phyloP scores from a whole-genome alignment of 2,329 filamentous ascomycete genomes.

The Calonectria pseudoreteaudii region DNA sequence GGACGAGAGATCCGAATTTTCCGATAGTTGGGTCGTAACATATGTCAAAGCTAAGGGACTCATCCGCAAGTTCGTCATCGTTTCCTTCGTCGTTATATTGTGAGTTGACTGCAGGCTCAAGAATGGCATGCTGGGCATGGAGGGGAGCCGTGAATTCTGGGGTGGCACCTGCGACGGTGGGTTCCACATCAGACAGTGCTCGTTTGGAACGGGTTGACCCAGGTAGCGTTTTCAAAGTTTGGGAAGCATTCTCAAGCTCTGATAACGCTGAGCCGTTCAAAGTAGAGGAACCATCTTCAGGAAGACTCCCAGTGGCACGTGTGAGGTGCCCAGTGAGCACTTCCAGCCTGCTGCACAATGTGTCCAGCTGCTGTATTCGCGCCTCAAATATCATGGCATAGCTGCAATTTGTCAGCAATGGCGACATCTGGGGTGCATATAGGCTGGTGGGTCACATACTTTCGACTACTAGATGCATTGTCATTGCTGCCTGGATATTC shows the following conservation, averaged over 20 bases:
- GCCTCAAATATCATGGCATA: constrained; percentile 31
- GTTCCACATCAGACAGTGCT: background rate
- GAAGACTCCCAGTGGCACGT: background rate
- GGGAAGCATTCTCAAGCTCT: background rate
- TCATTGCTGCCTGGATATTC: constrained; percentile 26
- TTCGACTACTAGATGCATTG: constrained; percentile 23
- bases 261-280: background rate
- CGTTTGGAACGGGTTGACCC: background rate
- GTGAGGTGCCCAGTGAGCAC: constrained; percentile 29
- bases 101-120: background rate
- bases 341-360: constrained; percentile 40
- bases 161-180: background rate
- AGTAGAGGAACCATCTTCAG: background rate
- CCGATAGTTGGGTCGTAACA: background rate
- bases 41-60: background rate
- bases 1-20: constrained; percentile 30
- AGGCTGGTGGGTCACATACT: background rate
- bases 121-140: too few relatives aligned
- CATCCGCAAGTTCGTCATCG: background rate
- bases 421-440: background rate
- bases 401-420: background rate
- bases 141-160: background rate
- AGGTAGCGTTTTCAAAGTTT: background rate
- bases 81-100: background rate
- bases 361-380: constrained; percentile 39